Evolutionary conservation across 1,284 basidiomycete genomes (phyloP).

Genomic region (Pseudozyma flocculosa): DNA sequence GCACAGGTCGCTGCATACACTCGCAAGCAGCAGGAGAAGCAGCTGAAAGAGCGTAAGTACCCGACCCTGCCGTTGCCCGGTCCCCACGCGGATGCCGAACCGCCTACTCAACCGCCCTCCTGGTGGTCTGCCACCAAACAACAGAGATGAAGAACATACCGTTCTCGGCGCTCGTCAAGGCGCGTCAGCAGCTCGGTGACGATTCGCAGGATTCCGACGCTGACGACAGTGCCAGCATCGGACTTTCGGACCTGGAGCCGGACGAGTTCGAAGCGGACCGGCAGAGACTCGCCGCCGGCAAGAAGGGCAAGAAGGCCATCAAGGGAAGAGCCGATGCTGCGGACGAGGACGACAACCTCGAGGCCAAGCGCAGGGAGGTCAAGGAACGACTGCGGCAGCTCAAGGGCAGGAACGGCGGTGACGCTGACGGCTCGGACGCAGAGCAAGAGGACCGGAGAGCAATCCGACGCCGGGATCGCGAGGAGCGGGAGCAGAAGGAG

Average conservation of each 20-base stretch:
- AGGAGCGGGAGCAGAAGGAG: conserved; percentile 16
- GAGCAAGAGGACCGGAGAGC: conserved; percentile 3
- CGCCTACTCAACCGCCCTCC: too few relatives aligned
- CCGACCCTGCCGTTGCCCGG: too few relatives aligned
- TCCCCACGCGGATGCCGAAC: too few relatives aligned
- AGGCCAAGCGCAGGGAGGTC: conserved; percentile 21
- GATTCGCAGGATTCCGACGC: conserved; percentile 10
- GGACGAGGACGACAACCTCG: conserved; percentile 13
- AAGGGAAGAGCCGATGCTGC: neutral
- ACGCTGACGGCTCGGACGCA: conserved; percentile 1
- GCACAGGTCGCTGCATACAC: neutral
- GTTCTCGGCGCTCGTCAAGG: conserved; percentile 65
- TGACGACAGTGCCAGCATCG: conserved; percentile 11
- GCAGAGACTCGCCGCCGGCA: conserved; percentile 8
- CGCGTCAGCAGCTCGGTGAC: conserved; percentile 56
- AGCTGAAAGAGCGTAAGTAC: too few relatives aligned
- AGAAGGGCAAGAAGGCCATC: conserved; percentile 17
- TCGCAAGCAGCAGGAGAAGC: too few relatives aligned
- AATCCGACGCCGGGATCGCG: conserved; percentile 5
- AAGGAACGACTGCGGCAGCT: conserved; percentile 24
- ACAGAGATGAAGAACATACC: conserved; percentile 38
- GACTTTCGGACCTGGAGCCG: conserved; percentile 33
- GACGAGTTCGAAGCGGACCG: conserved; percentile 42
- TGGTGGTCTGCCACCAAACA: too few relatives aligned
- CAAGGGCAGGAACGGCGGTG: conserved; percentile 9